Conservation (phyloP, 2,329 filamentous ascomycete species). For the Sporothrix variecibatus region DNA sequence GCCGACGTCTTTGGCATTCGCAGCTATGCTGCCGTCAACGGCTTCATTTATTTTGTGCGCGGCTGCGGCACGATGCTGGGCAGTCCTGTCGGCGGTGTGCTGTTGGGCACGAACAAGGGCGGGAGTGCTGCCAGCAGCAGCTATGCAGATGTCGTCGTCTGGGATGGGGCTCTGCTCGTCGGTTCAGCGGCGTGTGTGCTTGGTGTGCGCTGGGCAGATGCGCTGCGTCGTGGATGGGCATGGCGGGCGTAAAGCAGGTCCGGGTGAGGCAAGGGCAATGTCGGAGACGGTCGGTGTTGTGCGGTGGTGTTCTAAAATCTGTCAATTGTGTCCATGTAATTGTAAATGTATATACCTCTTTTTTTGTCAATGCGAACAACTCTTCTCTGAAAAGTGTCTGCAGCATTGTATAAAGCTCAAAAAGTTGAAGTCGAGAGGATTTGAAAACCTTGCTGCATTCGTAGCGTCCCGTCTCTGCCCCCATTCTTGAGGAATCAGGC, state of each 20-base stretch:
- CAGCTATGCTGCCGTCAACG: conserved; percentile 50
- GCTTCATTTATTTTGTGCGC: conserved; percentile 49
- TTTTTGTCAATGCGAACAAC: neutral
- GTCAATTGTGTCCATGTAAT: neutral
- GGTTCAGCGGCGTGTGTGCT: conserved; percentile 44
- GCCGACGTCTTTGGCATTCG: conserved; percentile 52
- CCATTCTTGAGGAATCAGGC: neutral
- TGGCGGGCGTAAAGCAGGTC: conserved; percentile 28
- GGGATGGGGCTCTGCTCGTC: conserved; percentile 45
- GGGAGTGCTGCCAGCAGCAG: conserved; percentile 28
- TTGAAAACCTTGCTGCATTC: too few species aligned
- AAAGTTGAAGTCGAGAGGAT: too few species aligned
- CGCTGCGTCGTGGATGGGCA: conserved; percentile 29
- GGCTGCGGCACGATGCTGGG: conserved; percentile 49
- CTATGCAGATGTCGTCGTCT: conserved; percentile 44
- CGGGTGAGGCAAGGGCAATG: neutral
- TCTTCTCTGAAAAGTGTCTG: neutral
- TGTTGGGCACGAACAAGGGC: conserved; percentile 35
- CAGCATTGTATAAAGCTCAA: neutral
- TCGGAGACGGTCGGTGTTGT: neutral
- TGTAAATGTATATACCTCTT: neutral
- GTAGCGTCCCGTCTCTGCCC: neutral
- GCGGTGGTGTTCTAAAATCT: too few species aligned
- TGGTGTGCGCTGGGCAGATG: conserved; percentile 45
- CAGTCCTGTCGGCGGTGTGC: conserved; percentile 46